phyloP scores from a whole-genome alignment of 1,139 yeast genomes.

The Suhomyces bolitotheri region DNA sequence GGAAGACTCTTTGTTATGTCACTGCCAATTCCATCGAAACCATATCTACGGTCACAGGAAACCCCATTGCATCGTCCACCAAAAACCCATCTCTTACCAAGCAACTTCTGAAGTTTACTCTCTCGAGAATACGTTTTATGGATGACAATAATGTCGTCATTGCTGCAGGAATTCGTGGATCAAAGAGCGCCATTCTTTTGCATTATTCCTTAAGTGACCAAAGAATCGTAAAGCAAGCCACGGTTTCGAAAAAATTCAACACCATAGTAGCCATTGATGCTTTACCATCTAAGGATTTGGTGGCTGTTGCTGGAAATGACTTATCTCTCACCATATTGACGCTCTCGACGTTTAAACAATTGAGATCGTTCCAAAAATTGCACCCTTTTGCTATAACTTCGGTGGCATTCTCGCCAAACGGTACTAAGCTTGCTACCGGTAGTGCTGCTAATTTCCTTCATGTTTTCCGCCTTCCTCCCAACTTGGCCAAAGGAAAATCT shows the following conservation, averaged over 20 bases:
- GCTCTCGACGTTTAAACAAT: slow-evolving; percentile 49
- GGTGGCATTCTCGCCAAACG: slow-evolving; percentile 69
- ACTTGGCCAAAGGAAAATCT: slow-evolving; percentile 47
- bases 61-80: slow-evolving; percentile 36
- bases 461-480: slow-evolving; percentile 61
- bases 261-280: slow-evolving; percentile 73
- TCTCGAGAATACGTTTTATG: slow-evolving; percentile 63
- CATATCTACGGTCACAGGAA: slow-evolving; percentile 48
- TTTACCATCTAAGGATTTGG: slow-evolving; percentile 43
- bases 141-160: slow-evolving; percentile 54
- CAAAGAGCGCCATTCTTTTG: slow-evolving; percentile 38
- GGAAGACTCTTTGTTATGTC: slow-evolving; percentile 56
- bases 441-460: slow-evolving; percentile 80
- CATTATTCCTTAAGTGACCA: slow-evolving; percentile 46
- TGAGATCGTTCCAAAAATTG: slow-evolving; percentile 56
- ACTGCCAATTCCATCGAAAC: slow-evolving; percentile 57
- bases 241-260: slow-evolving; percentile 54
- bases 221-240: slow-evolving; percentile 41
- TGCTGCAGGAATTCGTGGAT: slow-evolving; percentile 53
- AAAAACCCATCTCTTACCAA: slow-evolving; percentile 23
- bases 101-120: slow-evolving; percentile 33
- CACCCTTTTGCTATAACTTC: slow-evolving; percentile 83
- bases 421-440: slow-evolving; percentile 67
- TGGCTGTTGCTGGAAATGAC: slow-evolving; percentile 78
- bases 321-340: slow-evolving; percentile 61